Base-by-base conservation (phyloP, 1,284 basidiomycete species). In the Pseudozyma hubeiensis region DNA sequence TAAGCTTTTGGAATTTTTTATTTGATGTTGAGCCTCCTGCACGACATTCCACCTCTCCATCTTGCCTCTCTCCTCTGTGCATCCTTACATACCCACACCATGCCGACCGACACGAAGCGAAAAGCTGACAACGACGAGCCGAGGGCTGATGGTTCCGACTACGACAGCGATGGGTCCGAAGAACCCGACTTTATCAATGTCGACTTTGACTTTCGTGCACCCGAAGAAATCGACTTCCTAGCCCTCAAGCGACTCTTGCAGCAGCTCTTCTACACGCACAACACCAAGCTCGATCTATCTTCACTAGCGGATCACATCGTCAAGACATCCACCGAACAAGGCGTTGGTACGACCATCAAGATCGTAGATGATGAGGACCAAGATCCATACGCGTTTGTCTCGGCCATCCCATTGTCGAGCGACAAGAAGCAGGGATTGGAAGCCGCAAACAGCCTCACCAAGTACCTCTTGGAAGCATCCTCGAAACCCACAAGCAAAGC, bases 201-300 rank as follows among this genome's bases (percentile, higher is more conserved):
- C 60, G 77, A 80, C 52, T 83, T 83, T 49, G 79, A 81, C 66
- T 83, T 82, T 35, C 67, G 63, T 5, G 67, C 81, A 7, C 81
- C 81, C 9, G 61, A 64, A 40, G 78, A 80, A 51, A 75, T 78
- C 52, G 82, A 83, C 54, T 75, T 70, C 30, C 78, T 70, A 41
- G 81, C 82, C 8, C 54, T 83, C 29, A 80, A 79, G 56, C 70
- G 82, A 2, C 80, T 82, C 29, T 59, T 79, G 59, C 78, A 81
- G 51, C 82, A 83, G 66, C 78, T 82, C 29, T 82, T 79, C 62
- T 81, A 81, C 56, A 82, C 82, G n/a, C 79, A 82, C 67, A 69
- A 80, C 24, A 69, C 73, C 43, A 69, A 77, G 33, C 51, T 83
- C 33, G 68, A 82, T 45, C 58, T 83, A 6, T 61, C 64, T 8